Conservation (phyloP, 202 grass and related monocot genomes). For the Dendrocalamus latiflorus region DNA sequence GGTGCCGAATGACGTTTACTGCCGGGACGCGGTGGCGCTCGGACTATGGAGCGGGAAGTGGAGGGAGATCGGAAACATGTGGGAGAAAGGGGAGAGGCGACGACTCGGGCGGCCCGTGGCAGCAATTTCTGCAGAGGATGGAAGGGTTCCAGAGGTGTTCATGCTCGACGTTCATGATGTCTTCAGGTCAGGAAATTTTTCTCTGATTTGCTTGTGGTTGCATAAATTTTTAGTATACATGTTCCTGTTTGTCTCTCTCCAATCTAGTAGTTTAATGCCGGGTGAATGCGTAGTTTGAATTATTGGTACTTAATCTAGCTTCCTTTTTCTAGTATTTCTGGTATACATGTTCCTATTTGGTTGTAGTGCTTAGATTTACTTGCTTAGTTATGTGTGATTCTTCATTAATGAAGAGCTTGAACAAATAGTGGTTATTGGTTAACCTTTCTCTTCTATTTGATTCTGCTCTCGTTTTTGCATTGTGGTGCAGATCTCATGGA, state of each 20-base stretch:
- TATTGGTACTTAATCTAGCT: not conserved
- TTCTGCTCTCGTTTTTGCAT: too few relatives aligned
- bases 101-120: constrained; percentile 57
- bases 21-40: constrained; percentile 65
- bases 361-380: constrained; percentile 15
- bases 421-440: not conserved
- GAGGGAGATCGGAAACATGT: constrained; percentile 77
- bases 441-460: too few relatives aligned
- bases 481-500: too few relatives aligned
- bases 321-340: not conserved
- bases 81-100: constrained; percentile 64
- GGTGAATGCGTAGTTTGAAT: not conserved
- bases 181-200: constrained; percentile 57
- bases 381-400: not conserved
- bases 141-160: constrained; percentile 54
- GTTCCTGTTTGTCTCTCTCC: not conserved
- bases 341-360: not conserved
- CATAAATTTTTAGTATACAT: not conserved
- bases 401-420: not conserved
- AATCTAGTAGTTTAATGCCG: not conserved
- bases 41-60: constrained; percentile 61
- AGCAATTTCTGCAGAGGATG: constrained; percentile 47
- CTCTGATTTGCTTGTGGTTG: constrained; percentile 6
- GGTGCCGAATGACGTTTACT: constrained; percentile 67
- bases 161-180: constrained; percentile 60